These are phyloP conservation scores for Pecoramyces ruminantium DNA, from an alignment of 192 early-diverging fungal species.

Conservation along the genomic window DNA sequence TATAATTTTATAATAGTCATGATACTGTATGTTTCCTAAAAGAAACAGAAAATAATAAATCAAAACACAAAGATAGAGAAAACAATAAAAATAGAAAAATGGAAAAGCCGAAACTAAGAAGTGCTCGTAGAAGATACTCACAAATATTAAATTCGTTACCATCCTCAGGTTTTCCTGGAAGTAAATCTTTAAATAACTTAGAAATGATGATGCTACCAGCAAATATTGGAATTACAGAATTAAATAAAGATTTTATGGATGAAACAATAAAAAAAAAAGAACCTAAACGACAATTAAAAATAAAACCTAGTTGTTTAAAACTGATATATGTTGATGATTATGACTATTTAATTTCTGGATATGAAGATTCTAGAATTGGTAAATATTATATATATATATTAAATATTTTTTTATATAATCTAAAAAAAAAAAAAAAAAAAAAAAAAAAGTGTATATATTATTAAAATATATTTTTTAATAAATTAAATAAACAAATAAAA, in stretches of 20 bases:
- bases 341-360: conserved; percentile 30
- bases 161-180: neutral
- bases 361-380: conserved; percentile 31
- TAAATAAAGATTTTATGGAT: conserved; percentile 1
- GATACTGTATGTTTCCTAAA: neutral
- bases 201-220: neutral
- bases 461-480: too few relatives aligned
- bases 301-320: conserved; percentile 2
- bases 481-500: conserved; percentile 2
- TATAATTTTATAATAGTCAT: too few relatives aligned
- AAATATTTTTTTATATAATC: neutral
- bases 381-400: neutral
- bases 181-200: neutral
- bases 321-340: conserved; percentile 31
- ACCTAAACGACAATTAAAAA: conserved; percentile 8
- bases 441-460: too few relatives aligned
- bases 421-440: too few relatives aligned
- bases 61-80: neutral
- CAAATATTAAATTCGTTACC: neutral
- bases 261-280: neutral
- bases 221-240: neutral
- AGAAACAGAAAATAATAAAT: neutral
- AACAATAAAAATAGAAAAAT: neutral
- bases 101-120: neutral
- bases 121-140: neutral